Evolutionary conservation across 1,284 basidiomycete species (phyloP), one percentile per base, ranked within the genome.

Genomic region (Tylopilus sp.): DNA sequence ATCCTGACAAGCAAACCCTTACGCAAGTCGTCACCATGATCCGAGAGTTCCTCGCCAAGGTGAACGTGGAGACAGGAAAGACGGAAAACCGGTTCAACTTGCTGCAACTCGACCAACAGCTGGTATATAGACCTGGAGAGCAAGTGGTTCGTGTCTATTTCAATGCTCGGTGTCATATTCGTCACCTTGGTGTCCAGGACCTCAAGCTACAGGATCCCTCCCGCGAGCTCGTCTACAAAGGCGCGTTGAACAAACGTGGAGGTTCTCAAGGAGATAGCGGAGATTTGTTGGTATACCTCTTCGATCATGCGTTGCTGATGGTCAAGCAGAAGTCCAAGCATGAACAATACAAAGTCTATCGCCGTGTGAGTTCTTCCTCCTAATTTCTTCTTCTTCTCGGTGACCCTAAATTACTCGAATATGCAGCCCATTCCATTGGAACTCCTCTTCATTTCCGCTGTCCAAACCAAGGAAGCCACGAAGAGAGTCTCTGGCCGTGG

Each of bases 261-360:
- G 86, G 79, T 7, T 76, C 76, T 7, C 80, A 88, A 61, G 85
- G 86, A 62, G 91, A 92, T 64, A 88, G 78, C 59, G 88, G 94
- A 8, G 96, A 99, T 69, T 77, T 98, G 50, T 84, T 94, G 62
- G 90, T 97, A 6, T 98, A 97, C 77, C 75, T 99, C 61, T 98
- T 99, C 66, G 97, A 99, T 70, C 96, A 99, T 73, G 95, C 95
- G 1, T 75, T 99, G 49, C 76, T 99, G 42, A 92, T 99, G 82
- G 94, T 92, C 60, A 99, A 99, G 76, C 83, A 91, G 63, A 95
- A 87, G 77, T 90, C 89, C 72, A 95, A 96, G 72, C 86, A 88
- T 52, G 95, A 98, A 62, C 90, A 95, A 64, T 90, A 86, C 73
- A 94, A 94, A 69, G 96, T 98, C 22, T 97, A 97, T 69, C 88